Base-by-base conservation (phyloP, 2,329 filamentous ascomycete genomes). In the Didymella segeticola region DNA sequence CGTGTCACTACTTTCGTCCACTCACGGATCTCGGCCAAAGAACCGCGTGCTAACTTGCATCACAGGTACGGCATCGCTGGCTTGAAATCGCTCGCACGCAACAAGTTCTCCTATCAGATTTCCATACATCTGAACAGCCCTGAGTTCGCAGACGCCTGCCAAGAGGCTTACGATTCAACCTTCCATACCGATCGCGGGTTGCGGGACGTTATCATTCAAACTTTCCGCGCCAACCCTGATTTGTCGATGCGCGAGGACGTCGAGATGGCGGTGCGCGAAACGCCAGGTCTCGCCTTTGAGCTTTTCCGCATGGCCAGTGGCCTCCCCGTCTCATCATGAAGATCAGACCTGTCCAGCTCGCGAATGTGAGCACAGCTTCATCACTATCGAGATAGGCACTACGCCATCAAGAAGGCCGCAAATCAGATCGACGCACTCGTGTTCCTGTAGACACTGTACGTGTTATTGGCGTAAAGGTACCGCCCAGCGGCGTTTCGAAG, bases 161-260 rank as follows among this genome's bases (percentile, higher is more conserved):
- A 78, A 66, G 77, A 80, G 57, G 79, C 77, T 12, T 82, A 81
- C 67, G 76, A 76, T 53, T 76, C 74, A 27, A 82, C 79, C 38
- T 74, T 81, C 56, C 79, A 82, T 65, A 73, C 71, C 17, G 79
- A 82, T 61, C 74, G 79, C 29, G 79, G 79, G 10, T 72, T 81
- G 22, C 73, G 79, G 19, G 77, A 80, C 56, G 65, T 81, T 41
- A 73, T 81, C 46, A 69, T 80, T 41, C 77, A 81, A 56, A 70
- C 77, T 2, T 81, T 82, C 69, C 73, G 76, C 37, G 73, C 65
- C 14, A 76, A 81, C 49, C 79, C 79, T 14, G 72, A 76, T 33
- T 68, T 81, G 7, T 77, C 75, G 2, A 73, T 72, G 30, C 78
- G 79, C 12, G 72, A 75, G 39, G 79, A 80, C 42, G 73, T 82